Evolutionary conservation across 345 rosid species (phyloP).

Genomic region (Brassica carinata): DNA sequence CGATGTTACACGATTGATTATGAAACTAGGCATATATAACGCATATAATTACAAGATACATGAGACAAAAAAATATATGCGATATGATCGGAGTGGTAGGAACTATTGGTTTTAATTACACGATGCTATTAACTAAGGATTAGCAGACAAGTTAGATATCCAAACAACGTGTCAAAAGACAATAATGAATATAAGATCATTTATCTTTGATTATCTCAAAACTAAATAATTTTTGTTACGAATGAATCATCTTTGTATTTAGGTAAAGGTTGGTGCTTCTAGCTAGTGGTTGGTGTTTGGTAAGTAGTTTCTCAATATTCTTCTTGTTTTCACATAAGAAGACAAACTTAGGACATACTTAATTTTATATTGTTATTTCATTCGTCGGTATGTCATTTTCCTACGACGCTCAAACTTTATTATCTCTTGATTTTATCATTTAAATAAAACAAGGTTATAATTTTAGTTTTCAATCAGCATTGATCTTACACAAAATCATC

Average conservation of each 20-base stretch:
- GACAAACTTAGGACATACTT: background rate
- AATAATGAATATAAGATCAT: background rate
- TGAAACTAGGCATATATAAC: too few species aligned
- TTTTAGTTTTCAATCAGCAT: background rate
- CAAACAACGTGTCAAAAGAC: constrained; percentile 1
- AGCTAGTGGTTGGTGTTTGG: background rate
- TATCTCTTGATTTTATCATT: too few species aligned
- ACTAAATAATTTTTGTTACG: too few species aligned
- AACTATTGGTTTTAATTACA: too few species aligned
- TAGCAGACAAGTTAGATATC: background rate
- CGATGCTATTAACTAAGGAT: too few species aligned
- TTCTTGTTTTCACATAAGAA: background rate
- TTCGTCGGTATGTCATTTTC: background rate
- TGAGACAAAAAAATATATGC: too few species aligned
- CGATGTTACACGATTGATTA: too few species aligned
- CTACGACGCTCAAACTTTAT: background rate
- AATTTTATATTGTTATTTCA: background rate
- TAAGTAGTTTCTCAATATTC: background rate
- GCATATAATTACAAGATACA: too few species aligned
- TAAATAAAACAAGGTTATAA: background rate
- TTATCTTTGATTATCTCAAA: background rate
- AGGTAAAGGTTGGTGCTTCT: background rate
- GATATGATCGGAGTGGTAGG: too few species aligned
- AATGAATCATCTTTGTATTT: background rate
- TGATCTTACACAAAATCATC: background rate